Conservation (phyloP, 2,329 filamentous ascomycete species). For the Sporothrix curviconia region DNA sequence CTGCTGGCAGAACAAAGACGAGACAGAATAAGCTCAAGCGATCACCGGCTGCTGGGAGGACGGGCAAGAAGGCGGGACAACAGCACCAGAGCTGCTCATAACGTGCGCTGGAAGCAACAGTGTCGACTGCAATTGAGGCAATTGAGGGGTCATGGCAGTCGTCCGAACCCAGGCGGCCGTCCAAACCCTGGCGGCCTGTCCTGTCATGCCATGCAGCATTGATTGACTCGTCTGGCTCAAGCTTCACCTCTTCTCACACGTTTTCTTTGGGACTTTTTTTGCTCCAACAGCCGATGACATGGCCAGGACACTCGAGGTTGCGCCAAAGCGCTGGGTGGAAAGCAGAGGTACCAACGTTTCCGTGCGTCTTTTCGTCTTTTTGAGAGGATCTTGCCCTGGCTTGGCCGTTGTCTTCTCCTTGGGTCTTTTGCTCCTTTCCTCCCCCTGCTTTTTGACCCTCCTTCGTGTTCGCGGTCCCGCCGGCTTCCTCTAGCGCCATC, state of each 20-base stretch:
- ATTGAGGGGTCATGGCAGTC: too few species aligned
- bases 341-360: not conserved
- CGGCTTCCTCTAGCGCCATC: slow-evolving; percentile 5
- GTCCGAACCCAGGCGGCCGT: too few species aligned
- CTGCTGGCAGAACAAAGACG: not conserved
- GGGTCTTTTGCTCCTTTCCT: not conserved
- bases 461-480: slow-evolving; percentile 13
- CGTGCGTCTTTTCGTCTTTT: too few species aligned
- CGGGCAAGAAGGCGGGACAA: too few species aligned
- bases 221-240: too few species aligned
- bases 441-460: not conserved
- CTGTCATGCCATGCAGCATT: too few species aligned
- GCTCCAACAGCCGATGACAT: not conserved
- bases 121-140: too few species aligned
- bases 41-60: not conserved
- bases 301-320: not conserved
- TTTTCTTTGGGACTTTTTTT: too few species aligned
- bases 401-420: not conserved
- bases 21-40: not conserved
- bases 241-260: too few species aligned
- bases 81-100: not conserved
- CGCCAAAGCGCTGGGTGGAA: not conserved
- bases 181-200: too few species aligned
- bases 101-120: too few species aligned
- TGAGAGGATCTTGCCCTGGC: too few species aligned